Base-by-base conservation (phyloP, 2,329 filamentous ascomycete species). In the Nemania serpens region DNA sequence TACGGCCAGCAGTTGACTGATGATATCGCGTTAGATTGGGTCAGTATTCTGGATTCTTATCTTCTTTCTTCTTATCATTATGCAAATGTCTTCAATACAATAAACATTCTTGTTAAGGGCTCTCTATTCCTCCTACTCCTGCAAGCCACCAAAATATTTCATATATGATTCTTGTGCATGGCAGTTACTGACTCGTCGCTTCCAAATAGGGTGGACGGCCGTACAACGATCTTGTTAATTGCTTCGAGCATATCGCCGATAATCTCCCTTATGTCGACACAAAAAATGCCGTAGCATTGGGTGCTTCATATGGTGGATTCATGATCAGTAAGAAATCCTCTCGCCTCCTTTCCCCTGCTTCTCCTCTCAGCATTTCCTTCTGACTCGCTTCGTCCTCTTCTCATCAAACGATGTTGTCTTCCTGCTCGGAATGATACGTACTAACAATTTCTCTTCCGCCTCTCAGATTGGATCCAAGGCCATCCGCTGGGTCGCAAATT, bases 381-480 rank as follows among this genome's bases (percentile, higher is more conserved):
- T 68, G 69, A 46, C 29, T 55, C 47, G 2, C 3, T 12, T 65
- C n/a, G 12, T 6, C 11, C 9, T 20, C 10, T 29, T 4, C 12
- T 5, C 43, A 17, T 59, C 7, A n/a, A 18, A 5, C 34, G 20
- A 5, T 18, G 15, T 42, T 15, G 1, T n/a, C 5, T 29, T n/a
- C 20, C 20, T 25, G 1, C 17, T 12, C 45, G 20, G 6, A 4
- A 39, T 50, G 17, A 18, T 13, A 17, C 29, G 22, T 47, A 51
- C 54, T 65, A 42, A 63, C 17, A 13, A 39, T 39, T 15, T 17
- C 7, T 41, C 20, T 36, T 46, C 17, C 2, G n/a, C 20, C 37
- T 37, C 68, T 17, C 37, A 82, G 83, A 96, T 74, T 96, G 93
- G 93, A 92, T 97, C 69, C 92, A 97, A 76, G 93, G 93, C 7